phyloP scores from a whole-genome alignment of 768 basidiomycete species.

The Fibroporia radiculosa region DNA sequence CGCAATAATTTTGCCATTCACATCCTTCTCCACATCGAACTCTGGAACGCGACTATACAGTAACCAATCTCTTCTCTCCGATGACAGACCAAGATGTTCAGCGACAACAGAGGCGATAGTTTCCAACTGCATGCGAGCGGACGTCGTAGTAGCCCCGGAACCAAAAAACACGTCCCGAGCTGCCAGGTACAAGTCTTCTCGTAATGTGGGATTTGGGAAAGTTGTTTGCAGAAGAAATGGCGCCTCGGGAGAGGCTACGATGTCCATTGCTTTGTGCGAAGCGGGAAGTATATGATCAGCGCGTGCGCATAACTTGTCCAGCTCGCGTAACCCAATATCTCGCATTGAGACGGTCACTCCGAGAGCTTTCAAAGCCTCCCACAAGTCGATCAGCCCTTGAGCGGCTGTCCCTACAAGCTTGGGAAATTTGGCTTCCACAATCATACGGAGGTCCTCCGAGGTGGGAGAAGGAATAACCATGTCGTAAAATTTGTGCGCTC shows the following conservation, averaged over 20 bases:
- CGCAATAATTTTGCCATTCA: constrained; percentile 48
- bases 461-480: constrained; percentile 56
- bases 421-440: constrained; percentile 63
- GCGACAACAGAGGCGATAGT: constrained; percentile 49
- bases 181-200: constrained; percentile 86
- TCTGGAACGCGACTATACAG: constrained; percentile 58
- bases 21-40: constrained; percentile 60
- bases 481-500: constrained; percentile 78
- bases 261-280: constrained; percentile 35
- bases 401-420: constrained; percentile 44
- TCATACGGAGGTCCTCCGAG: constrained; percentile 56
- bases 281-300: constrained; percentile 54
- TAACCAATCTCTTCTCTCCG: constrained; percentile 66
- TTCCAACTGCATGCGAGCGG: constrained; percentile 42
- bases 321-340: constrained; percentile 67
- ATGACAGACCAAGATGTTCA: constrained; percentile 54
- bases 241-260: constrained; percentile 23
- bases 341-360: constrained; percentile 46
- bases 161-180: constrained; percentile 92
- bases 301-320: constrained; percentile 78
- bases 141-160: constrained; percentile 44
- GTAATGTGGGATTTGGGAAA: constrained; percentile 64
- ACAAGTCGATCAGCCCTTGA: constrained; percentile 53
- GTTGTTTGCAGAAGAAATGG: constrained; percentile 31
- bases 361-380: constrained; percentile 51